Conservation (phyloP, 2,329 filamentous ascomycete species). For the Cladophialophora carrionii region DNA sequence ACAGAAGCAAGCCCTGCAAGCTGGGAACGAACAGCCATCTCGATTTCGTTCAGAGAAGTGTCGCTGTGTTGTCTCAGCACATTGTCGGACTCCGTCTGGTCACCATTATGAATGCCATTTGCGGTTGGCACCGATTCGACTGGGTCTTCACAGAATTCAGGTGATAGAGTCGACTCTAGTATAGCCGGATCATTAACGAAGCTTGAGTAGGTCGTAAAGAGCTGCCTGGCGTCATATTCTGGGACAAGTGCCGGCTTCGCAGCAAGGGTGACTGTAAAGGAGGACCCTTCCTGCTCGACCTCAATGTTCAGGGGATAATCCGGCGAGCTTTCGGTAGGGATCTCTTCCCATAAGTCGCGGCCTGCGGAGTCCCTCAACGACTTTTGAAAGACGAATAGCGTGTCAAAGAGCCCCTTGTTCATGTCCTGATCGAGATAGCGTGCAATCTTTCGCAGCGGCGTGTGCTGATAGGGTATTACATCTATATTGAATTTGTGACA, state of each 20-base stretch:
- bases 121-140: not conserved
- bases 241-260: slow-evolving; percentile 56
- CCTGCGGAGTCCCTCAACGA: slow-evolving; percentile 42
- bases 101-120: not conserved
- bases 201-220: slow-evolving; percentile 50
- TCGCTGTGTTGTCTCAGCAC: not conserved
- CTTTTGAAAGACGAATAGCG: slow-evolving; percentile 78
- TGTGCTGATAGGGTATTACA: slow-evolving; percentile 74
- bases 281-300: slow-evolving; percentile 57
- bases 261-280: slow-evolving; percentile 63
- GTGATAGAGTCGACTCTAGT: slow-evolving; percentile 9
- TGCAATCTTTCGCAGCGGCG: slow-evolving; percentile 74
- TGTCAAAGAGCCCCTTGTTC: slow-evolving; percentile 71
- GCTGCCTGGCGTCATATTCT: slow-evolving; percentile 41
- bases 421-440: slow-evolving; percentile 70
- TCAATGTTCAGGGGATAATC: slow-evolving; percentile 83
- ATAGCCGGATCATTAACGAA: slow-evolving; percentile 19
- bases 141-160: slow-evolving; percentile 16
- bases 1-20: slow-evolving; percentile 66
- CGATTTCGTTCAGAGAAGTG: slow-evolving; percentile 64
- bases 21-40: slow-evolving; percentile 60
- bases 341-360: slow-evolving; percentile 58
- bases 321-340: slow-evolving; percentile 54
- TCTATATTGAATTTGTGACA: slow-evolving; percentile 73
- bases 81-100: not conserved